These are phyloP conservation scores for Westerdykella aurantiaca DNA, from an alignment of 2,329 filamentous ascomycete species.

Conservation along the genomic window DNA sequence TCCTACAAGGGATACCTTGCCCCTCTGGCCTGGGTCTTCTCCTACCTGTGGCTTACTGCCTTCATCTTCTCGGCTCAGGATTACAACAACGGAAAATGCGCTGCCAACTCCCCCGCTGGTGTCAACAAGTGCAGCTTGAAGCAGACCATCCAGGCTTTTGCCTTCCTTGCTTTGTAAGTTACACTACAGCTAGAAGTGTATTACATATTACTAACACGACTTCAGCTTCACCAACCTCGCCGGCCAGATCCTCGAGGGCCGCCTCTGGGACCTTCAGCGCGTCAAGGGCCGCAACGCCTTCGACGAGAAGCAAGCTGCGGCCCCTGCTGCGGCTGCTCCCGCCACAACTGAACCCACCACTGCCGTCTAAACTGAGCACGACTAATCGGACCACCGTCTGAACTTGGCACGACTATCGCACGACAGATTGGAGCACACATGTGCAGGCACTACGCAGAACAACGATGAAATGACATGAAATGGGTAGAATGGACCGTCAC, in stretches of 20 bases:
- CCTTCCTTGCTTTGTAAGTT: constrained; percentile 22
- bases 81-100: constrained; percentile 12
- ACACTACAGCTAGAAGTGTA: not conserved
- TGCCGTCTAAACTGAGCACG: not conserved
- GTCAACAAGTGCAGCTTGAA: constrained; percentile 14
- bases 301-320: constrained; percentile 3
- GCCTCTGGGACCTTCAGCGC: constrained; percentile 15
- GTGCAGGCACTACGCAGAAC: too few species aligned
- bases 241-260: constrained; percentile 13
- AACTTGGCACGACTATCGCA: not conserved
- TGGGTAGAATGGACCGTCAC: too few species aligned
- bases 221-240: constrained; percentile 16
- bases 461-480: too few species aligned
- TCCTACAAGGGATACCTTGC: constrained; percentile 19
- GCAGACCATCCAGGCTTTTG: constrained; percentile 17
- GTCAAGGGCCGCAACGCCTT: constrained; percentile 3
- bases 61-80: constrained; percentile 21
- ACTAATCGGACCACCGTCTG: not conserved
- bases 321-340: not conserved
- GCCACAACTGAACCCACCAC: not conserved
- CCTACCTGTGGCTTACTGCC: constrained; percentile 23
- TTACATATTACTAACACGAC: not conserved
- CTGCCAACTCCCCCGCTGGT: constrained; percentile 6
- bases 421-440: too few species aligned
- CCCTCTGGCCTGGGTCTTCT: constrained; percentile 13